Conservation (phyloP, 441 rosid genomes). For the Pelargonium cotyledonis region DNA sequence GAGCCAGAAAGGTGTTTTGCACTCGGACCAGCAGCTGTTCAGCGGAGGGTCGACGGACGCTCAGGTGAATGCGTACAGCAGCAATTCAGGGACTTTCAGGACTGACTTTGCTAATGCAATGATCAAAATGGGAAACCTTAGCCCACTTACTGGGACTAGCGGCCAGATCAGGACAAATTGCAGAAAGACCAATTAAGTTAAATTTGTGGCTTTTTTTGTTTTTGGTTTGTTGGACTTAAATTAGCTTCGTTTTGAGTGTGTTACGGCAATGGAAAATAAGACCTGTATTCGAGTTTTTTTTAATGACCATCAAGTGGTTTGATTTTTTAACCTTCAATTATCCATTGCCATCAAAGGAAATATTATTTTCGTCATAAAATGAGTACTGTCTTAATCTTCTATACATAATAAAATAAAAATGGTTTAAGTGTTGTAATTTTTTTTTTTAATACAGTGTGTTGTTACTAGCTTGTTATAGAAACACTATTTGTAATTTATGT, state of each 20-base stretch:
- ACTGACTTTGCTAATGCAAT: conserved; percentile 23
- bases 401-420: too few species aligned
- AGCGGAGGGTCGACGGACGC: conserved; percentile 18
- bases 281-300: too few species aligned
- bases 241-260: neutral
- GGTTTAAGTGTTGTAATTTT: too few species aligned
- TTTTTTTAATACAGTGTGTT: too few species aligned
- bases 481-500: too few species aligned
- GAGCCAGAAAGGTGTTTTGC: conserved; percentile 19
- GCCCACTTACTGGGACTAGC: conserved; percentile 14
- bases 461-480: too few species aligned
- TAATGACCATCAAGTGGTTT: too few species aligned
- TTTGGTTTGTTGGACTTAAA: neutral
- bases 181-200: conserved; percentile 15
- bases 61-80: conserved; percentile 18
- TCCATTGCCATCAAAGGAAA: too few species aligned
- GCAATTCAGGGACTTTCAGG: conserved; percentile 8
- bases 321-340: too few species aligned
- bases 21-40: conserved; percentile 21
- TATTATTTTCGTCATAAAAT: too few species aligned
- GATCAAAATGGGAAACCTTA: conserved; percentile 25
- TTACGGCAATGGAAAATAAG: too few species aligned
- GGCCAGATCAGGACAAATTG: conserved; percentile 20
- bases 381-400: too few species aligned
- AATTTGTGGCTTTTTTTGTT: neutral